These are phyloP conservation scores for Erigeron canadensis DNA, from an alignment of 129 eudicot genomes.

Conservation along the genomic window DNA sequence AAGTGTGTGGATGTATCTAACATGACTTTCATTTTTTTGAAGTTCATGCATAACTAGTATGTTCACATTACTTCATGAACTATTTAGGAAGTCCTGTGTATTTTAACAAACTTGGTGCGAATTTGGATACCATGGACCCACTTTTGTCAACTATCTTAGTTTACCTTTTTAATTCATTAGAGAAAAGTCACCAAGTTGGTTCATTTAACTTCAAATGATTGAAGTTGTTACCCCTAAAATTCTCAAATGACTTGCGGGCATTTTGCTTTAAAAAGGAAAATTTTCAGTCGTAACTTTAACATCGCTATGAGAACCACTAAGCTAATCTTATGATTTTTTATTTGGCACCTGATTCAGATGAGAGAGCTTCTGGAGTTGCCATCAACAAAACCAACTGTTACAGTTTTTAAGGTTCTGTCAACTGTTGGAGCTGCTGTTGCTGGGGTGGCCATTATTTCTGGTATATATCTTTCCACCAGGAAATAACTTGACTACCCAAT, in stretches of 20 bases:
- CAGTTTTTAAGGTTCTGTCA: slow-evolving; percentile 52
- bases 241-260: no score
- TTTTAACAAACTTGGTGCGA: neutral
- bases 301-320: neutral
- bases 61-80: neutral
- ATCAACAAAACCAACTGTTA: slow-evolving; percentile 34
- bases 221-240: neutral
- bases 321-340: neutral
- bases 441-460: slow-evolving; percentile 75
- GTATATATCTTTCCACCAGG: slow-evolving; percentile 70
- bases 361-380: slow-evolving; percentile 61
- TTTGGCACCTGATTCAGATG: slow-evolving; percentile 40
- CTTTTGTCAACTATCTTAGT: neutral
- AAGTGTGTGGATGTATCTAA: neutral
- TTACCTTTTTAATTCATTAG: no score
- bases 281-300: neutral
- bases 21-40: neutral
- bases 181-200: neutral
- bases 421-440: slow-evolving; percentile 72
- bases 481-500: slow-evolving; percentile 33
- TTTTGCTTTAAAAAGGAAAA: neutral
- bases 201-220: neutral
- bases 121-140: neutral
- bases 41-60: neutral
- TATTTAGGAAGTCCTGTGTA: neutral